Percentiles rank a stretch among this genome's conserved stretches.
phyloP scores from a whole-genome alignment of 2,329 filamentous ascomycete species.

The Aureobasidium sp. region DNA sequence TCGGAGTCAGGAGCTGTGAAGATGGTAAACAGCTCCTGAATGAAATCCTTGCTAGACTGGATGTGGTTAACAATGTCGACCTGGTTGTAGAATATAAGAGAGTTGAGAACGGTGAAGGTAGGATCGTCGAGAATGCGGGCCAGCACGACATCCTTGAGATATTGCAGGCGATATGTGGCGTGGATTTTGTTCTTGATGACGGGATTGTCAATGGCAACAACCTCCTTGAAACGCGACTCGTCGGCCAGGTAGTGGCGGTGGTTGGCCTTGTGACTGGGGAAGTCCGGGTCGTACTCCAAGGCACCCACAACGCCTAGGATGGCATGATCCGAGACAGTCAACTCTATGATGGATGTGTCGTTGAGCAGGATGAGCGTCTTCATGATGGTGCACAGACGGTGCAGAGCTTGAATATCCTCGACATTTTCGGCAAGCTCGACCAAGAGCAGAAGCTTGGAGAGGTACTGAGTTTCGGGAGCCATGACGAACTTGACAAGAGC shows the following conservation, averaged over 20 bases:
- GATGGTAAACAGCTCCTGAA: constrained; percentile 81
- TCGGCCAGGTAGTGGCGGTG: constrained; percentile 89
- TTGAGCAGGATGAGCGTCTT: constrained; percentile 92
- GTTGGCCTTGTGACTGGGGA: constrained; percentile 94
- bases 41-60: constrained; percentile 70
- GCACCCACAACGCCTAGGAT: constrained; percentile 90
- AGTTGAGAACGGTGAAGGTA: constrained; percentile 95
- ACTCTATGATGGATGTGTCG: constrained; percentile 85
- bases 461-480: constrained; percentile 64
- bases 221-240: constrained; percentile 88
- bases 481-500: constrained; percentile 82
- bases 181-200: constrained; percentile 84
- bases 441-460: constrained; percentile 75
- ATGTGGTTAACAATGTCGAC: constrained; percentile 95
- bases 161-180: constrained; percentile 90
- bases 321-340: constrained; percentile 81
- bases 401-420: constrained; percentile 78
- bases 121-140: constrained; percentile 94
- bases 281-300: constrained; percentile 95
- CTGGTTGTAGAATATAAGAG: constrained; percentile 97
- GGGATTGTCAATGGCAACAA: constrained; percentile 82
- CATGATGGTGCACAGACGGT: constrained; percentile 94
- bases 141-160: constrained; percentile 96
- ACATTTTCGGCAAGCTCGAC: constrained; percentile 87
- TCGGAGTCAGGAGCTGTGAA: constrained; percentile 62